phyloP scores from a whole-genome alignment of 768 basidiomycete genomes.

The Galerina marginata region DNA sequence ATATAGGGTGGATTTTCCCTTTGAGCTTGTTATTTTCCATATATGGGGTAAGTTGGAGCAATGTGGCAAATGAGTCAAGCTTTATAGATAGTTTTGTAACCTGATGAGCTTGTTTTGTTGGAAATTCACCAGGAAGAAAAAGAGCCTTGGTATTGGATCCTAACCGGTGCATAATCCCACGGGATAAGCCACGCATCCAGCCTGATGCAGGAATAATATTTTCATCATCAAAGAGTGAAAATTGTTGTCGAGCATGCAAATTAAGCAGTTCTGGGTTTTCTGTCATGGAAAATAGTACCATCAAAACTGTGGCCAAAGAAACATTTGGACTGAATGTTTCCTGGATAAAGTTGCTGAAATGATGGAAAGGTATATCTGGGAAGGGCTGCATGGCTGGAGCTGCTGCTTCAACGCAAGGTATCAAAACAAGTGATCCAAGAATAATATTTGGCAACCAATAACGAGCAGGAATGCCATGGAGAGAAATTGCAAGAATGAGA shows the following conservation, averaged over 20 bases:
- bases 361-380: slow-evolving; percentile 17
- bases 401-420: not conserved
- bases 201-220: not conserved
- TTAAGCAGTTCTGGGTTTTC: slow-evolving; percentile 25
- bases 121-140: not conserved
- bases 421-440: not conserved
- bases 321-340: slow-evolving; percentile 19
- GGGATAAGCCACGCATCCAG: not conserved
- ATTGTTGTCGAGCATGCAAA: slow-evolving; percentile 21
- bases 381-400: slow-evolving; percentile 6
- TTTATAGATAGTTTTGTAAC: not conserved
- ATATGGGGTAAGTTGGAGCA: not conserved
- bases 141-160: not conserved
- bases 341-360: slow-evolving; percentile 21
- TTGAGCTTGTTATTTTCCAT: too few relatives aligned
- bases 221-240: not conserved
- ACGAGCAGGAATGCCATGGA: too few relatives aligned
- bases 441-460: not conserved
- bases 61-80: not conserved
- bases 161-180: not conserved
- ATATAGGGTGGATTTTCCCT: not conserved
- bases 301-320: slow-evolving; percentile 19
- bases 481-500: too few relatives aligned
- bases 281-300: slow-evolving; percentile 21
- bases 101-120: not conserved